Conservation (phyloP, 257 asterid genomes). For the Jacaranda copaia region DNA sequence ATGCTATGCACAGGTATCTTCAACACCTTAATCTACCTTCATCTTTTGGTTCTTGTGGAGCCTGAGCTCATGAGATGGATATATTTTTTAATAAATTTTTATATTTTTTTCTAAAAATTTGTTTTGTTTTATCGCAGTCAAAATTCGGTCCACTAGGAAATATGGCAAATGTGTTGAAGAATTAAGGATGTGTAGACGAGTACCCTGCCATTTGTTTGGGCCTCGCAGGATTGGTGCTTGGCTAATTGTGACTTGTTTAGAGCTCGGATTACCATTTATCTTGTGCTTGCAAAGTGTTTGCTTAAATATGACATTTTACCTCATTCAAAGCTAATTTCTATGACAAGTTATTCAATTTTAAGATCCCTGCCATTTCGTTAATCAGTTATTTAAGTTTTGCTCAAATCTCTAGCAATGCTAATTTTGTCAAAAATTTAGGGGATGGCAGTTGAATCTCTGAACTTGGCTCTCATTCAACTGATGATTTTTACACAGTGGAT, state of each 20-base stretch:
- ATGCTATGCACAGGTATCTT: constrained; percentile 48
- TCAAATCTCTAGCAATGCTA: neutral
- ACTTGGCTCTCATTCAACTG: no score
- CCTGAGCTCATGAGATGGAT: neutral
- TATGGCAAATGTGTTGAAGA: constrained; percentile 11
- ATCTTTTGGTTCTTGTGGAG: neutral
- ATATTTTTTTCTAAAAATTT: neutral
- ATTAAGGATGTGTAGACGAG: constrained; percentile 20
- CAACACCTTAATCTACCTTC: neutral
- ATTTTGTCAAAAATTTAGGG: no score
- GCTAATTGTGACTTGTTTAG: constrained; percentile 33
- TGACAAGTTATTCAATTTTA: neutral
- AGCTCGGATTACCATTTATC: constrained; percentile 35
- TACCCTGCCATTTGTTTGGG: constrained; percentile 23
- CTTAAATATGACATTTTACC: neutral
- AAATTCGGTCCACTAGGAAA: constrained; percentile 32
- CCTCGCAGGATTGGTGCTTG: constrained; percentile 18
- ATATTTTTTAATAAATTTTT: neutral
- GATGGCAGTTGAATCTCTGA: no score
- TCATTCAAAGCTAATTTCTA: constrained; percentile 5
- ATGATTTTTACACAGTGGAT: no score
- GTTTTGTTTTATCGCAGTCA: constrained; percentile 39
- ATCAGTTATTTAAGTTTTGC: neutral
- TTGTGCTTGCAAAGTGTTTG: constrained; percentile 16
- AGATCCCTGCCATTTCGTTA: neutral